Evolutionary conservation across 2,329 filamentous ascomycete species (phyloP).

Genomic region (Xylaria sp.): DNA sequence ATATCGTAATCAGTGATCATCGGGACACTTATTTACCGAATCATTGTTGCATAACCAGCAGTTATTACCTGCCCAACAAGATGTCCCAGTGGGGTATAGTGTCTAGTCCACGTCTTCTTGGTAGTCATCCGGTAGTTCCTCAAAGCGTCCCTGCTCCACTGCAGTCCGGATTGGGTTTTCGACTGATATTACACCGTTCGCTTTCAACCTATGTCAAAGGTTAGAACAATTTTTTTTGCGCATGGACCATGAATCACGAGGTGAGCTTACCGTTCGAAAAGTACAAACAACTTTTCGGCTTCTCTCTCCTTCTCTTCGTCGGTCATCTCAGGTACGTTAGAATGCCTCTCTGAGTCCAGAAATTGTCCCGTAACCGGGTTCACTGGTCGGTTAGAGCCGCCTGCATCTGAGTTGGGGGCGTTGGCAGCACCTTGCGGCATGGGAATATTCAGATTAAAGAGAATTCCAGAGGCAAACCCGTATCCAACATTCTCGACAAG

Average conservation of each 20-base stretch:
- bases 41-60: too few relatives aligned
- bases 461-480: conserved; percentile 88
- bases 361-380: conserved; percentile 91
- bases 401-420: conserved; percentile 47
- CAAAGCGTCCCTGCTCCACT: conserved; percentile 66
- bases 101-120: conserved; percentile 38
- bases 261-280: conserved; percentile 79
- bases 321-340: conserved; percentile 76
- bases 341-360: conserved; percentile 67
- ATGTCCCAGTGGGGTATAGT: background rate
- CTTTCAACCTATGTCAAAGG: conserved; percentile 35
- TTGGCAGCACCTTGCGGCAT: conserved; percentile 71
- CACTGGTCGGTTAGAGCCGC: conserved; percentile 51
- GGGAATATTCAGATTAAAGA: conserved; percentile 82
- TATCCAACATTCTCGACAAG: conserved; percentile 95
- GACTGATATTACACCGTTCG: conserved; percentile 66
- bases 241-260: background rate
- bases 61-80: background rate
- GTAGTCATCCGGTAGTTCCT: conserved; percentile 58
- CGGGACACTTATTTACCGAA: background rate
- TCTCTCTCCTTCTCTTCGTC: conserved; percentile 91
- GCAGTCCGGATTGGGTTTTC: conserved; percentile 72
- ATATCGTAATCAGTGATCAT: too few relatives aligned
- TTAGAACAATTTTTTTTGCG: conserved; percentile 25
- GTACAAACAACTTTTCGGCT: conserved; percentile 84